A percentile compares a stretch with the other conserved stretches of the same genome.
Evolutionary conservation across 2,329 filamentous ascomycete genomes (phyloP).

Genomic region (Alternaria conjuncta): DNA sequence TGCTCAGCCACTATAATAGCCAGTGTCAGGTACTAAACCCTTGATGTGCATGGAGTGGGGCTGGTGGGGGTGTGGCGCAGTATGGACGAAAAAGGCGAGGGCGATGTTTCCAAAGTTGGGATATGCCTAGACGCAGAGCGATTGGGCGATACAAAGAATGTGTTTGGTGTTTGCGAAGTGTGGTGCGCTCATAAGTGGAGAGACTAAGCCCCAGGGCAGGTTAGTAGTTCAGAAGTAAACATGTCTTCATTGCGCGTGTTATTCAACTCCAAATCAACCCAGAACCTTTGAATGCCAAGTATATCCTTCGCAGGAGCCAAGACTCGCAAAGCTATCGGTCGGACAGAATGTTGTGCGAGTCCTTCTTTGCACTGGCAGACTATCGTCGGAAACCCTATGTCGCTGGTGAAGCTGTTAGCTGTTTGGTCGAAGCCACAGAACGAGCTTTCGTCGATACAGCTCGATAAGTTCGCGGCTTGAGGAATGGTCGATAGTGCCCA

Average conservation of each 20-base stretch:
- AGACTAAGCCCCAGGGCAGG: neutral
- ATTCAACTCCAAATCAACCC: neutral
- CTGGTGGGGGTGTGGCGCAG: neutral
- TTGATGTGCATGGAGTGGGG: neutral
- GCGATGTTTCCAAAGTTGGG: neutral
- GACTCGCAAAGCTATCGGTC: neutral
- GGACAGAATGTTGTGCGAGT: neutral
- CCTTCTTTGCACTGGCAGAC: neutral
- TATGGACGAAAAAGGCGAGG: neutral
- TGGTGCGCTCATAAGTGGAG: neutral
- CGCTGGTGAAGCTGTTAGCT: neutral
- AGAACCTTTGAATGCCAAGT: slow-evolving; percentile 29
- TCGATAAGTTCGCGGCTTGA: neutral
- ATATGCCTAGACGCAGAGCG: neutral
- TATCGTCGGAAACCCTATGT: neutral
- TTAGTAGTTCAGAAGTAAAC: neutral
- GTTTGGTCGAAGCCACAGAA: neutral
- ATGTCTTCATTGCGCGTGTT: neutral
- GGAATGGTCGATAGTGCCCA: neutral
- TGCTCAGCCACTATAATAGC: neutral
- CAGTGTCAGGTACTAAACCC: neutral
- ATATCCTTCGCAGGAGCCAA: slow-evolving; percentile 27
- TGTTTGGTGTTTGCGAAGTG: neutral
- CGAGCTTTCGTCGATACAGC: neutral
- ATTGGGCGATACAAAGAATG: neutral